phyloP scores from a whole-genome alignment of 2,329 filamentous ascomycete genomes.

The Phialophora verrucosa region DNA sequence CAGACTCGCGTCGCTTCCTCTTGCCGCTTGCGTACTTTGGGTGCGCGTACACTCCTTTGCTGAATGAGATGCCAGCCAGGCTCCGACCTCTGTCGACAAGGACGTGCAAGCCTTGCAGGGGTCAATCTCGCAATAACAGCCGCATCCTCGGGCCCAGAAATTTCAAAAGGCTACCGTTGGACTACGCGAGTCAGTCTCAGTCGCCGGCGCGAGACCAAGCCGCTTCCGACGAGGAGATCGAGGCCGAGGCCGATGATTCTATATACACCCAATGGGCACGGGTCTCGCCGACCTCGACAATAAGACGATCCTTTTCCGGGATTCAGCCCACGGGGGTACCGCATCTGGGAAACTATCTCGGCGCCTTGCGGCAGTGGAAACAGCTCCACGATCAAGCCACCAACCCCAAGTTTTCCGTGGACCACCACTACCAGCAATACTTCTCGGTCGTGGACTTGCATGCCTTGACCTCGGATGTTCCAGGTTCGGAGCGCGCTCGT shows the following conservation, averaged over 20 bases:
- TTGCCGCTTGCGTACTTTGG: slow-evolving; percentile 14
- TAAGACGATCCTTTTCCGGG: slow-evolving; percentile 74
- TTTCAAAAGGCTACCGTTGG: slow-evolving; percentile 4
- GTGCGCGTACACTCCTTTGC: slow-evolving; percentile 32
- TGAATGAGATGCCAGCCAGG: slow-evolving; percentile 25
- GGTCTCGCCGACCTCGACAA: slow-evolving; percentile 48
- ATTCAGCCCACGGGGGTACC: slow-evolving; percentile 96
- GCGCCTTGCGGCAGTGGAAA: slow-evolving; percentile 86
- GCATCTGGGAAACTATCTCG: slow-evolving; percentile 93
- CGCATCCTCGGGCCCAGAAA: not conserved
- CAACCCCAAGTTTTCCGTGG: slow-evolving; percentile 46
- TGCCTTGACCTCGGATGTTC: slow-evolving; percentile 75
- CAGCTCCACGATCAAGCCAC: slow-evolving; percentile 73
- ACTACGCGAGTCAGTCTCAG: not conserved
- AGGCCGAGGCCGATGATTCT: slow-evolving; percentile 1
- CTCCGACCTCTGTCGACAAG: slow-evolving; percentile 12
- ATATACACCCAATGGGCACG: slow-evolving; percentile 10
- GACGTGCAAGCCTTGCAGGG: not conserved
- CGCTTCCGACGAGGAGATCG: not conserved
- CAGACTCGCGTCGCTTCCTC: not conserved
- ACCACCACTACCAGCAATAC: slow-evolving; percentile 55
- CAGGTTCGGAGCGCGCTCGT: slow-evolving; percentile 64
- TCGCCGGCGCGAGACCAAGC: not conserved
- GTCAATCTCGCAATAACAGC: slow-evolving; percentile 19
- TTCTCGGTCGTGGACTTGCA: slow-evolving; percentile 94